Percentiles rank a stretch among this genome's conserved stretches.
Conservation (phyloP, 805 yeast genomes). For the Barnettozyma sp. region DNA sequence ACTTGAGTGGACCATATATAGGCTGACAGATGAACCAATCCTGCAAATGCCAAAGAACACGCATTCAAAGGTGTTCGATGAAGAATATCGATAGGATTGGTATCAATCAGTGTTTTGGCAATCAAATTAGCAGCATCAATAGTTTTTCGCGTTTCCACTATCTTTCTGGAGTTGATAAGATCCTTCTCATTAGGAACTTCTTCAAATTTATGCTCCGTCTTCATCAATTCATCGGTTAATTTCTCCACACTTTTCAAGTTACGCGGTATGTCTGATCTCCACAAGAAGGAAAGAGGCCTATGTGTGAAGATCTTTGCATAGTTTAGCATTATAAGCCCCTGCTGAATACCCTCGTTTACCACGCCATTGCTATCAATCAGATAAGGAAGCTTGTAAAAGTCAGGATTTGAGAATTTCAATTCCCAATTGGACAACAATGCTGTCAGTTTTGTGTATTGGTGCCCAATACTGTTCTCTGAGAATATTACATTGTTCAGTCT, state of each 20-base stretch:
- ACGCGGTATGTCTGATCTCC: slow-evolving; percentile 42
- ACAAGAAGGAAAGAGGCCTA: slow-evolving; percentile 45
- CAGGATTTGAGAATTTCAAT: slow-evolving; percentile 38
- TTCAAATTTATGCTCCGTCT: slow-evolving; percentile 27
- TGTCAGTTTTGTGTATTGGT: slow-evolving; percentile 33
- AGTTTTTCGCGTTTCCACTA: slow-evolving; percentile 46
- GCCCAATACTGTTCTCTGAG: slow-evolving; percentile 31
- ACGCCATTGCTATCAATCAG: slow-evolving; percentile 36
- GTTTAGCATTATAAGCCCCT: slow-evolving; percentile 39
- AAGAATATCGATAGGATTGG: slow-evolving; percentile 36
- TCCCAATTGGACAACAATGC: slow-evolving; percentile 48
- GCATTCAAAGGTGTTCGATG: slow-evolving; percentile 46
- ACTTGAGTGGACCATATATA: slow-evolving; percentile 45
- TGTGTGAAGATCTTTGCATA: slow-evolving; percentile 51
- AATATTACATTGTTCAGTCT: slow-evolving; percentile 40
- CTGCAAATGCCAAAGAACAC: slow-evolving; percentile 47
- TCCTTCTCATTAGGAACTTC: slow-evolving; percentile 26
- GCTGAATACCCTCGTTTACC: slow-evolving; percentile 50
- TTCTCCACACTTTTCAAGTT: slow-evolving; percentile 31
- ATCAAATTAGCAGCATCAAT: slow-evolving; percentile 48
- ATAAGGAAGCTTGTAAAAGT: slow-evolving; percentile 34
- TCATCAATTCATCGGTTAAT: slow-evolving; percentile 22
- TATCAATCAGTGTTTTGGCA: slow-evolving; percentile 39
- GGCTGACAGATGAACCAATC: slow-evolving; percentile 45
- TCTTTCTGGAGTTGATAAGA: slow-evolving; percentile 36